phyloP scores from a whole-genome alignment of 139 green algal species.

The Spirogloea muscicola region DNA sequence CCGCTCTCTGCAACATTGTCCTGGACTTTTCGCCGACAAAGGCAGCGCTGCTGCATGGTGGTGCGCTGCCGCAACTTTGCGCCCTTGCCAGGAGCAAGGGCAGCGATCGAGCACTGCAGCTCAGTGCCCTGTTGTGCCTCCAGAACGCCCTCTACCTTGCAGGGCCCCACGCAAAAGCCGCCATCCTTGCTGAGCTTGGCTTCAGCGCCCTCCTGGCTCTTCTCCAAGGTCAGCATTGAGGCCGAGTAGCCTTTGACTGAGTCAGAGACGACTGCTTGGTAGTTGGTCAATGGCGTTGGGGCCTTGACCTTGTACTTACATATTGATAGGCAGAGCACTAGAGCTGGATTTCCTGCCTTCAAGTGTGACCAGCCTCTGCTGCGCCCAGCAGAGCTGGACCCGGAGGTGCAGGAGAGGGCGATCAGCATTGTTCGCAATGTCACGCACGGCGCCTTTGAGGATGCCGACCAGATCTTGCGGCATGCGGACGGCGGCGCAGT shows the following conservation, averaged over 20 bases:
- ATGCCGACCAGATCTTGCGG: neutral
- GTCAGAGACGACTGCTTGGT: neutral
- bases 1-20: constrained; percentile 77
- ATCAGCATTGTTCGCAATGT: neutral
- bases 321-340: neutral
- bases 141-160: constrained; percentile 64
- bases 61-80: constrained; percentile 53
- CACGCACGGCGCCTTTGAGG: neutral
- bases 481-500: constrained; percentile 3
- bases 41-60: constrained; percentile 55
- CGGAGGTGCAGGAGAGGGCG: neutral
- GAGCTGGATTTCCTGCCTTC: neutral
- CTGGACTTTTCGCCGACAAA: constrained; percentile 61
- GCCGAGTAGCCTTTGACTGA: no score
- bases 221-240: constrained; percentile 40
- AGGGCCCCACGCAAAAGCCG: neutral
- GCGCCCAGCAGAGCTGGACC: constrained; percentile 49
- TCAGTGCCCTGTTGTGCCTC: constrained; percentile 70
- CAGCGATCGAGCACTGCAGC: constrained; percentile 55
- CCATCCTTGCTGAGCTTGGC: constrained; percentile 49
- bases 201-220: constrained; percentile 57
- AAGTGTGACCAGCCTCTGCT: neutral
- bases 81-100: constrained; percentile 48
- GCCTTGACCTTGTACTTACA: neutral
- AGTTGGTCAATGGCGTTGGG: neutral